A percentile compares a stretch with the other conserved stretches of the same genome.
Conservation (phyloP, 495 filamentous ascomycete species). For the Penicillium turbatum region DNA sequence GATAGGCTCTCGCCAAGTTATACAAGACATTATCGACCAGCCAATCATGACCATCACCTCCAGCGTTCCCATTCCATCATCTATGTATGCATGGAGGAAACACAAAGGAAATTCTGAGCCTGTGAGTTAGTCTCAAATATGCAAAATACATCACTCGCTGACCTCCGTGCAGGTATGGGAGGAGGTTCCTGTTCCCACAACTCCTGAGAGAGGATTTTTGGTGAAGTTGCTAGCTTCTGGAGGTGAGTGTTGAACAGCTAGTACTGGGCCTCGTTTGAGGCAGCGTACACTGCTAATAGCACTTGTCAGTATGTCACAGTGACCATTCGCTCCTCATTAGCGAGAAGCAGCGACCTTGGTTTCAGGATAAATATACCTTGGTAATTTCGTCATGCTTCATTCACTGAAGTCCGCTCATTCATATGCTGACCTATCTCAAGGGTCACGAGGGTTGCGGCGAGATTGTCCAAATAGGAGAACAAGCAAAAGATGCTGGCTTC, state of each 20-base stretch:
- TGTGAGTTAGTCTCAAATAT: not conserved
- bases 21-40: not conserved
- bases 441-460: conserved; percentile 26
- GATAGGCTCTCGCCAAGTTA: not conserved
- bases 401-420: no score
- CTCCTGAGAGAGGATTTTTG: conserved; percentile 10
- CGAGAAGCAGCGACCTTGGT: conserved; percentile 19
- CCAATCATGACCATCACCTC: not conserved
- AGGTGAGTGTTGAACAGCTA: conserved; percentile 9
- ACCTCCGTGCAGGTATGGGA: conserved; percentile 14
- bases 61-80: not conserved
- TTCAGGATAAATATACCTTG: conserved; percentile 20
- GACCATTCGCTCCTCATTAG: conserved; percentile 18
- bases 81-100: conserved; percentile 23
- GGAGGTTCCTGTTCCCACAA: conserved; percentile 12
- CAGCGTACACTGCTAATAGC: not conserved
- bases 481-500: conserved; percentile 13
- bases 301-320: conserved; percentile 19
- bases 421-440: not conserved
- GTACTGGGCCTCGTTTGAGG: not conserved
- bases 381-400: not conserved
- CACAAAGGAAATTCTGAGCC: conserved; percentile 20
- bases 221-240: conserved; percentile 21
- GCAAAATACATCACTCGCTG: no score
- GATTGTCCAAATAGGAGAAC: conserved; percentile 14